Evolutionary conservation across 1,284 basidiomycete genomes (phyloP), one percentile per base, ranked within the genome.

Genomic region (Veloboletus limbatus): DNA sequence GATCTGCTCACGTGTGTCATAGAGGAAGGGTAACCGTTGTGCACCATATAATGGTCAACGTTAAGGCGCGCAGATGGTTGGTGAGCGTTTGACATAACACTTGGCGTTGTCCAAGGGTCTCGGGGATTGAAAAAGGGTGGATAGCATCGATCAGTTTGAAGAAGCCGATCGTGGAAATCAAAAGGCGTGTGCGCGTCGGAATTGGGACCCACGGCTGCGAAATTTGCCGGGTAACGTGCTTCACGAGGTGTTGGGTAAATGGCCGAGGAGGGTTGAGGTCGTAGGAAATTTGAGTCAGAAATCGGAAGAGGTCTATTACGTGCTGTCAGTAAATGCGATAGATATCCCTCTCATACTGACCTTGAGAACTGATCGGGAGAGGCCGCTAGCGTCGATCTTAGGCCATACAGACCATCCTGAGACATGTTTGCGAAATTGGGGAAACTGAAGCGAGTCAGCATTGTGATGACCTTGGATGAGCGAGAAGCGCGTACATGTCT

Each of bases 1-100:
- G 18, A 14, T 6, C 22, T 16, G 1, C 57, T 48, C 25, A 59
- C 55, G 13, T n/a, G n/a, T n/a, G n/a, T n/a, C n/a, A n/a, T n/a
- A n/a, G 1, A 0, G 20, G 20, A 20, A 0, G 31, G 9, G 16
- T 0, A 24, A 4, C 0, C 9, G 10, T n/a, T 2, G 4, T 9
- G 3, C 3, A 7, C 18, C 8, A 13, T 16, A 13, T 16, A 6
- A 16, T 0, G 5, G 2, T 13, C 14, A 18, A 14, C 7, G 4
- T n/a, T 0, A 6, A 26, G 0, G 10, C 6, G 10, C 10, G n/a
- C 6, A 14, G 16, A 17, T n/a, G 5, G 22, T 2, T 16, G 37
- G 6, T 8, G 24, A 20, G 18, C 3, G 14, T 9, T 22, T 17
- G 36, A 9, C 2, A 26, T 4, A 6, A 11, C 3, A 16, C 8